Evolutionary conservation across 805 yeast genomes (phyloP).

Genomic region (Pichia nanzhaoensis): DNA sequence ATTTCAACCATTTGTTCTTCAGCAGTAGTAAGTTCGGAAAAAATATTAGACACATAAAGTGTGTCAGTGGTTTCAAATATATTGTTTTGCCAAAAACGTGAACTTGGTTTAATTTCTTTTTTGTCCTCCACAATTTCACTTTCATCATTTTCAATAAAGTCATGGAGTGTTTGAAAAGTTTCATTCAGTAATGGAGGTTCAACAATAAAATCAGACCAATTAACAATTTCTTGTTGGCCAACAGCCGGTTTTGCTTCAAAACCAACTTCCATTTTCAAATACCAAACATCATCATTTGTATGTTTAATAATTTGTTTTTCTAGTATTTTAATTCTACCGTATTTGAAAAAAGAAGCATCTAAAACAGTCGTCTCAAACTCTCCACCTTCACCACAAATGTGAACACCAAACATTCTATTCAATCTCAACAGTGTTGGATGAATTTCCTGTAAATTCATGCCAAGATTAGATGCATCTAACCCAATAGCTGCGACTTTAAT

Average conservation of each 20-base stretch:
- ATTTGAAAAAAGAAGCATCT: constrained; percentile 78
- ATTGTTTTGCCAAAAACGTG: constrained; percentile 8
- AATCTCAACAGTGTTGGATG: constrained; percentile 51
- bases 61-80: constrained; percentile 24
- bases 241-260: constrained; percentile 25
- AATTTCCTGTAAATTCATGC: constrained; percentile 56
- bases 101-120: no score
- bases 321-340: constrained; percentile 40
- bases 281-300: constrained; percentile 64
- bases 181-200: constrained; percentile 38
- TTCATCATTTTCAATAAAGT: background rate
- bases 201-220: constrained; percentile 15
- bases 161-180: constrained; percentile 29
- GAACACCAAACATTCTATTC: constrained; percentile 68
- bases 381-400: constrained; percentile 98
- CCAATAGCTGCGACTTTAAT: constrained; percentile 95
- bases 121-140: background rate
- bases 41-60: constrained; percentile 40
- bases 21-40: constrained; percentile 26
- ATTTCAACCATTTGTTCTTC: constrained; percentile 44
- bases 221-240: background rate
- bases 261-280: constrained; percentile 49
- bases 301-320: constrained; percentile 38
- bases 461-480: constrained; percentile 57
- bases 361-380: constrained; percentile 92